phyloP scores from a whole-genome alignment of 2,329 filamentous ascomycete genomes.

The Neoascochyta sp. region DNA sequence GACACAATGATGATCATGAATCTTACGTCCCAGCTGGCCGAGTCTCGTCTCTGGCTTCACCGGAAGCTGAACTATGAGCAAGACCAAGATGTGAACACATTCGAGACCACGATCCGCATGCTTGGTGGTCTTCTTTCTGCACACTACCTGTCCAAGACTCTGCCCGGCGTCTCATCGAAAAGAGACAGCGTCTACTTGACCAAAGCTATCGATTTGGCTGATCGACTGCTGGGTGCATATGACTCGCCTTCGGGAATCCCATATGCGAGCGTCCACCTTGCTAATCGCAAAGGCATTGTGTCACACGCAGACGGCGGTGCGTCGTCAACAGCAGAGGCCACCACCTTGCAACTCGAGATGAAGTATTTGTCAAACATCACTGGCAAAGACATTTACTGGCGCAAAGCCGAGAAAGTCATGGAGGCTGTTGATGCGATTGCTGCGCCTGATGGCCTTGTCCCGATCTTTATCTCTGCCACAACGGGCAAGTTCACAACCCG shows the following conservation, averaged over 20 bases:
- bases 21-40: conserved; percentile 72
- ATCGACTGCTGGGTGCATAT: conserved; percentile 79
- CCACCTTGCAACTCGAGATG: conserved; percentile 87
- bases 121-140: conserved; percentile 84
- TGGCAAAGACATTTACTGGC: conserved; percentile 87
- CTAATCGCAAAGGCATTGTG: conserved; percentile 66
- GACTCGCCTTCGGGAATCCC: conserved; percentile 81
- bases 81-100: conserved; percentile 90
- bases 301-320: conserved; percentile 81
- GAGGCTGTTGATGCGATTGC: conserved; percentile 78
- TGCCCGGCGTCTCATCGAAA: conserved; percentile 68
- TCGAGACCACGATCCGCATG: conserved; percentile 96
- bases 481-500: conserved; percentile 71
- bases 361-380: conserved; percentile 94
- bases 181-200: conserved; percentile 91
- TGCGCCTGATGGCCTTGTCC: conserved; percentile 73
- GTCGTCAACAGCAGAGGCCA: conserved; percentile 87
- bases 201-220: conserved; percentile 86
- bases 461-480: conserved; percentile 79
- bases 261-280: conserved; percentile 82
- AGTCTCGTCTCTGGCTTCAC: conserved; percentile 83
- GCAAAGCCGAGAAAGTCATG: conserved; percentile 84
- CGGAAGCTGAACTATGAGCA: conserved; percentile 78
- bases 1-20: conserved; percentile 99
- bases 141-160: conserved; percentile 81